Evolutionary conservation across 352 stramenopile genomes (phyloP).

Genomic region (Globisporangium sylvaticum): DNA sequence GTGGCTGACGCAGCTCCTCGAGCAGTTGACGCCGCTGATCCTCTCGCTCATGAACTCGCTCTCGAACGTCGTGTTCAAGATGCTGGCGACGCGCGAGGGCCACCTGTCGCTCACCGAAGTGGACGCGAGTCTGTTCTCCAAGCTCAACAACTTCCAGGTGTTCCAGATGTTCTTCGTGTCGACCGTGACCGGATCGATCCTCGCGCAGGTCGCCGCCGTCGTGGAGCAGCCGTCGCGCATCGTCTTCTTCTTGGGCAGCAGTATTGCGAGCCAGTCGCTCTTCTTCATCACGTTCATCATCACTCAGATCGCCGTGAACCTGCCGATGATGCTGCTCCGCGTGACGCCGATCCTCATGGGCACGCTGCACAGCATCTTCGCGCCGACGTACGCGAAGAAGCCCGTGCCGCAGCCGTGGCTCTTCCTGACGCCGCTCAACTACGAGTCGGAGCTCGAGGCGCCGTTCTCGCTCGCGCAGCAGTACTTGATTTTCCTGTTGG

Average conservation of each 20-base stretch:
- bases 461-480: constrained; percentile 58
- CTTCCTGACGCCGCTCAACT: constrained; percentile 50
- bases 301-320: constrained; percentile 59
- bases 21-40: constrained; percentile 62
- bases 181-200: constrained; percentile 57
- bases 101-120: constrained; percentile 66
- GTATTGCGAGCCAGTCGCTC: constrained; percentile 70
- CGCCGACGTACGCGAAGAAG: constrained; percentile 49
- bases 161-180: constrained; percentile 86
- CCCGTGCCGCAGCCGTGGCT: constrained; percentile 48
- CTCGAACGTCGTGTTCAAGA: constrained; percentile 60
- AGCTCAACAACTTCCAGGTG: constrained; percentile 74
- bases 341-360: constrained; percentile 44
- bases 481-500: constrained; percentile 70
- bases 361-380: constrained; percentile 37
- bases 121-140: constrained; percentile 65
- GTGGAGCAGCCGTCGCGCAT: constrained; percentile 55
- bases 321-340: constrained; percentile 58
- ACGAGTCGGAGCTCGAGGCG: constrained; percentile 46
- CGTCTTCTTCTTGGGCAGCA: constrained; percentile 69
- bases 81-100: constrained; percentile 59
- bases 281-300: constrained; percentile 82
- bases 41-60: constrained; percentile 70
- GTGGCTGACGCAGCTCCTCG: constrained; percentile 45
- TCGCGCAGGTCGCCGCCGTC: constrained; percentile 51